These are phyloP conservation scores for Fusarium humuli DNA, from an alignment of 2,329 filamentous ascomycete genomes.

Conservation along the genomic window DNA sequence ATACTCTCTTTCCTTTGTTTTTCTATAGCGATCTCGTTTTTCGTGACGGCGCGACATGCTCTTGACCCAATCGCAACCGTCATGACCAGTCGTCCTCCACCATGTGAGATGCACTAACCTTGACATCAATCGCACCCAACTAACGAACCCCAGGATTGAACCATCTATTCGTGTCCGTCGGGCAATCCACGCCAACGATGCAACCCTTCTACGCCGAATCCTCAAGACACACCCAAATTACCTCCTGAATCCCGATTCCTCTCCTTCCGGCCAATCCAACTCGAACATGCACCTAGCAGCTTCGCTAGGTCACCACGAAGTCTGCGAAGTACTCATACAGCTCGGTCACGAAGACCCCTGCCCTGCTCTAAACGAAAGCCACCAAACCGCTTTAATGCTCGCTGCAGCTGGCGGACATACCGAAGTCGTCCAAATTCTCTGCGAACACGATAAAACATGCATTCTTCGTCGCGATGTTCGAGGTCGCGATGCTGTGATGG, in stretches of 20 bases:
- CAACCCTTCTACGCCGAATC: constrained; percentile 79
- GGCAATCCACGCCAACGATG: constrained; percentile 81
- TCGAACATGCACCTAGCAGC: constrained; percentile 87
- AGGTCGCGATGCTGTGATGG: constrained; percentile 79
- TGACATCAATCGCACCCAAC: background rate
- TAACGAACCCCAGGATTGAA: constrained; percentile 71
- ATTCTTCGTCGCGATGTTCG: constrained; percentile 74
- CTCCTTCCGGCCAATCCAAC: constrained; percentile 76
- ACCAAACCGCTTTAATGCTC: constrained; percentile 85
- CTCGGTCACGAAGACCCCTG: constrained; percentile 79
- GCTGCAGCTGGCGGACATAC: constrained; percentile 77
- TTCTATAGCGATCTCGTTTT: constrained; percentile 3
- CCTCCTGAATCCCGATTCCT: constrained; percentile 83
- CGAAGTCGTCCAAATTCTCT: constrained; percentile 78
- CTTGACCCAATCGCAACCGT: constrained; percentile 35
- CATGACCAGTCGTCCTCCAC: constrained; percentile 42
- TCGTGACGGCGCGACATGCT: constrained; percentile 38
- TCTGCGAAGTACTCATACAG: constrained; percentile 77
- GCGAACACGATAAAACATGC: constrained; percentile 69
- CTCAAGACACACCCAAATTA: constrained; percentile 76
- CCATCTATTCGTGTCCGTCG: constrained; percentile 81
- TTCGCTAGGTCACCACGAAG: constrained; percentile 74
- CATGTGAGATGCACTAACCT: constrained; percentile 35
- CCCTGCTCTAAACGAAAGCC: constrained; percentile 80
- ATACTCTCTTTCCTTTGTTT: constrained; percentile 8